Evolutionary conservation across 768 basidiomycete genomes (phyloP), one percentile per base, ranked within the genome.

Genomic region (Suillus brevipes): DNA sequence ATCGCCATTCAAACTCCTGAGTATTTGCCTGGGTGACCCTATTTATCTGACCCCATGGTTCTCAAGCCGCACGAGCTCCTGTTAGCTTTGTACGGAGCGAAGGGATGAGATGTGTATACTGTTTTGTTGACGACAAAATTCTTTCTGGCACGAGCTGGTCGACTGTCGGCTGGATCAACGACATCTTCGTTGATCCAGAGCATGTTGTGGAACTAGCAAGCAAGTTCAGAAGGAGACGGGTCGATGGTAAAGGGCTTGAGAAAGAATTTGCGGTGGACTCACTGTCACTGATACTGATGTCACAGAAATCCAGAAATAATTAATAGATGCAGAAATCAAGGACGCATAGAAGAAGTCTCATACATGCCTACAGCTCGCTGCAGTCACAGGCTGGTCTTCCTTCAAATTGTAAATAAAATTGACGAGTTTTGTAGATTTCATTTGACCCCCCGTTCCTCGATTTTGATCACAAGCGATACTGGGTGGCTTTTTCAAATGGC

Each of bases 21-120:
- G 79, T 84, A 9, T 86, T 90, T 65, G 82, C 84, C 5, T 89
- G 87, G 82, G 89, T 4, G 83, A 85, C 67, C 89, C 89, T 2
- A 79, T 90, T 2, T 31, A 31, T 82, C 82, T 1, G 73, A 77
- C 47, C 67, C 71, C 10, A 71, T 73, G 4, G 81, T 81, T 4
- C 73, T 83, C 23, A 31, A 31, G 2, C 31, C 31, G 31, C 31
- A 31, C 31, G 65, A 65, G 82, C 81, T 4, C 89, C 84, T 73
- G 74, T 84, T 56, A 68, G 73, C 5, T 84, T 81, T 72, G 78
- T 74, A 25, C 77, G 80, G 60, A 70, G 76, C 3, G 78, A 87
- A 63, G 73, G 77, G 42, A 74, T 89, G 28, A 84, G 79, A 64
- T 84, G 82, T 1, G 78, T 90, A 49, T 90, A 88, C 84, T 82